phyloP scores from a whole-genome alignment of 495 filamentous ascomycete species.

The Jackrogersella minutella region DNA sequence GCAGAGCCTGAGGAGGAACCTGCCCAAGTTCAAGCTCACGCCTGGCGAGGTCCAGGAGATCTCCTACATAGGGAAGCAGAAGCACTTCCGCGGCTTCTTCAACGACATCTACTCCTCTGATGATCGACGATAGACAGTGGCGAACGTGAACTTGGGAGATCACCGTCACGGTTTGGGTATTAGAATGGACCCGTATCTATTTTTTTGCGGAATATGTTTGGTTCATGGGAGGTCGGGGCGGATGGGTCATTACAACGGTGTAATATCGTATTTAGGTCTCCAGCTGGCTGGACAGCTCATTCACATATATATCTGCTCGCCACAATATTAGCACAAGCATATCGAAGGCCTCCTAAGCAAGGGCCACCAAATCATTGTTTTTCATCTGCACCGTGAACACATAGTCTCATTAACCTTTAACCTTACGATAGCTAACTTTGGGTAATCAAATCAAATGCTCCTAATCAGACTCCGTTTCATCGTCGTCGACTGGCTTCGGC shows the following conservation, averaged over 20 bases:
- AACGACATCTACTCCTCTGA: constrained; percentile 63
- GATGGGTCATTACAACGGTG: neutral
- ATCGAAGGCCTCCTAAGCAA: constrained; percentile 3
- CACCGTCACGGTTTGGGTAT: neutral
- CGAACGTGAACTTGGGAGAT: neutral
- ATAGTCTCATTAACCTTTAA: constrained; percentile 22
- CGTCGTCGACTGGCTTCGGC: constrained; percentile 40
- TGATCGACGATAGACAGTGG: constrained; percentile 62
- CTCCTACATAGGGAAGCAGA: constrained; percentile 64
- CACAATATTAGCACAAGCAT: neutral
- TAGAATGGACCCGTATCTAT: neutral
- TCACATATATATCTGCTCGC: neutral
- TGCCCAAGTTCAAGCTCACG: constrained; percentile 74
- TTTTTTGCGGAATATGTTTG: neutral
- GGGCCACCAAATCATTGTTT: neutral
- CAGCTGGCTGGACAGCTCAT: constrained; percentile 8
- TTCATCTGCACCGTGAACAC: constrained; percentile 19
- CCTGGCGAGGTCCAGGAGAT: constrained; percentile 75
- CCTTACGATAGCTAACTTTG: constrained; percentile 6
- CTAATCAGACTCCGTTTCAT: constrained; percentile 55
- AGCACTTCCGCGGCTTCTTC: constrained; percentile 78
- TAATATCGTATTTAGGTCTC: constrained; percentile 8
- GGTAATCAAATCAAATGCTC: constrained; percentile 51
- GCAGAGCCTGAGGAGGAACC: constrained; percentile 58
- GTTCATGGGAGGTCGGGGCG: constrained; percentile 4